A percentile compares a stretch with the other conserved stretches of the same genome.
phyloP scores from a whole-genome alignment of 495 filamentous ascomycete species.

The Penicillium simplicissimum region DNA sequence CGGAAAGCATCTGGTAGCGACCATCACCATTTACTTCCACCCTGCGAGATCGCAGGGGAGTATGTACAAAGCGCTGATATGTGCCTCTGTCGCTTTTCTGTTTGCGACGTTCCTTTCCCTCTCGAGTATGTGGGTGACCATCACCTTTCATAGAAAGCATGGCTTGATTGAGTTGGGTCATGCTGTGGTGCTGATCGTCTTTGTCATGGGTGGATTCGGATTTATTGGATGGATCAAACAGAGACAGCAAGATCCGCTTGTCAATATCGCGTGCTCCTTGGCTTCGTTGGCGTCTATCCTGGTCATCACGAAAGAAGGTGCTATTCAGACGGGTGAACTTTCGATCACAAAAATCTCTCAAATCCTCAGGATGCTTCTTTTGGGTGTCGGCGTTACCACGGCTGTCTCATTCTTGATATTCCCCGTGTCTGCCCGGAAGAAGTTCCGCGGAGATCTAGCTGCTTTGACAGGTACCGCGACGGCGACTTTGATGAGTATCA shows the following conservation, averaged over 20 bases:
- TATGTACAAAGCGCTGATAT: constrained; percentile 84
- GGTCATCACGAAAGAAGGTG: constrained; percentile 87
- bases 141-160: constrained; percentile 66
- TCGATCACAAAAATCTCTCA: constrained; percentile 81
- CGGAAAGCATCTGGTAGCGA: constrained; percentile 94
- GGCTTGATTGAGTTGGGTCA: constrained; percentile 72
- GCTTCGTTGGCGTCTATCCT: constrained; percentile 88
- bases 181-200: constrained; percentile 77
- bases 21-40: constrained; percentile 93
- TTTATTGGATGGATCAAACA: constrained; percentile 95
- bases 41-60: constrained; percentile 84
- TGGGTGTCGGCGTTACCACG: constrained; percentile 76
- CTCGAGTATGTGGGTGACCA: constrained; percentile 81
- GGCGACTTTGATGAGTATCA: constrained; percentile 78
- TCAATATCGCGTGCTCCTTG: constrained; percentile 87
- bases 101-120: constrained; percentile 82
- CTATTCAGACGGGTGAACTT: constrained; percentile 76
- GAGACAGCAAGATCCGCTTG: constrained; percentile 78
- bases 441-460: constrained; percentile 73
- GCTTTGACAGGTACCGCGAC: constrained; percentile 75
- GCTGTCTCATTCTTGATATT: constrained; percentile 74
- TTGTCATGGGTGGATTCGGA: constrained; percentile 85
- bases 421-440: constrained; percentile 77
- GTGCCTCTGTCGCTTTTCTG: constrained; percentile 75
- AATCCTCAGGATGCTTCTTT: constrained; percentile 85